Evolutionary conservation across 2,329 filamentous ascomycete species (phyloP).

Genomic region (Clonostachys byssicola): DNA sequence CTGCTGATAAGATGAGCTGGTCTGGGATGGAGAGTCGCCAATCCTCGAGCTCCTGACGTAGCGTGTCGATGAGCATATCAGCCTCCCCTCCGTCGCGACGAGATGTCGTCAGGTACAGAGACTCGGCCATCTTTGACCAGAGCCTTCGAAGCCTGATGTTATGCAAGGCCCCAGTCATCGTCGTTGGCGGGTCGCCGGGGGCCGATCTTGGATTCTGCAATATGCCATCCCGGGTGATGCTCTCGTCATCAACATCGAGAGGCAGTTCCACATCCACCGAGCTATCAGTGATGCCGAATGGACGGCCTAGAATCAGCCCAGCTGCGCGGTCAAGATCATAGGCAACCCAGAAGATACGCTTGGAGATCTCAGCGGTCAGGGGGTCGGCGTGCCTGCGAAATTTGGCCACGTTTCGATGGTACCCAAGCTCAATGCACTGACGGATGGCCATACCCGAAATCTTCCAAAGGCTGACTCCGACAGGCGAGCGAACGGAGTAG

Average conservation of each 20-base stretch:
- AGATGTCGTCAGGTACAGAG: conserved; percentile 11
- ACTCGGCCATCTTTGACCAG: conserved; percentile 18
- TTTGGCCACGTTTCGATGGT: conserved; percentile 18
- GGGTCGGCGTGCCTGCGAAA: conserved; percentile 6
- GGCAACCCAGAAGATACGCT: conserved; percentile 22
- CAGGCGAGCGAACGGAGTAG: conserved; percentile 12
- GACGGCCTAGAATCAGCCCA: conserved; percentile 18
- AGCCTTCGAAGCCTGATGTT: conserved; percentile 17
- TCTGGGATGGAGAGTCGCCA: conserved; percentile 14
- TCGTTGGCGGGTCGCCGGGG: conserved; percentile 10
- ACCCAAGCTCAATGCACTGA: conserved; percentile 24
- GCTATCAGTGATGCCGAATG: conserved; percentile 1
- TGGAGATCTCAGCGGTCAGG: conserved; percentile 18
- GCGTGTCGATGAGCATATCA: conserved; percentile 7
- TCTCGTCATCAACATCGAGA: conserved; percentile 1
- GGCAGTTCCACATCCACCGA: conserved; percentile 4
- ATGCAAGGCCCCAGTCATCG: conserved; percentile 21
- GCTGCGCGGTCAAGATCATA: conserved; percentile 23
- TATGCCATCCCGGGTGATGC: conserved; percentile 1
- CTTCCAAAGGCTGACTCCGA: conserved; percentile 10
- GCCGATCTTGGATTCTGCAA: not conserved
- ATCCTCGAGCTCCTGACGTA: conserved; percentile 16
- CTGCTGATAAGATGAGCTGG: not conserved
- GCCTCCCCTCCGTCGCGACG: conserved; percentile 1
- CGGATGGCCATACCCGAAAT: conserved; percentile 24